phyloP scores from a whole-genome alignment of 1,284 basidiomycete genomes.

The Cystobasidiaceae sp. region DNA sequence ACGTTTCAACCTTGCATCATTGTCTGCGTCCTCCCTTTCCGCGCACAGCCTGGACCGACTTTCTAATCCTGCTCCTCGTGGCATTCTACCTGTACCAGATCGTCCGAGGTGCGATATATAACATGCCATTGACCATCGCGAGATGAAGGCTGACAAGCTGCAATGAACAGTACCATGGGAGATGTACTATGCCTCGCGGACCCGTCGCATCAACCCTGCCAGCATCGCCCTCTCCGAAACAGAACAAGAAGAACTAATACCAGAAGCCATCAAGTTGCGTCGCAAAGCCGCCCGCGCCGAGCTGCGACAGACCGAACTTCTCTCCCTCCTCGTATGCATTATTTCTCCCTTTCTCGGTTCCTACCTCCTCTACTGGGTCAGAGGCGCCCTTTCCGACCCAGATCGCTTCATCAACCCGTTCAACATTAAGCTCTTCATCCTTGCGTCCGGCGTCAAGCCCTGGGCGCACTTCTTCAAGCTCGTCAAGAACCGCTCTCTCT shows the following conservation, averaged over 20 bases:
- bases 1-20: background rate
- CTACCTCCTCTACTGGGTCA: conserved; percentile 44
- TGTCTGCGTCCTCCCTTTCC: no score
- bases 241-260: conserved; percentile 22
- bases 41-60: conserved; percentile 46
- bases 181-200: conserved; percentile 43
- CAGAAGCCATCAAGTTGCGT: conserved; percentile 18
- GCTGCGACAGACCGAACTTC: conserved; percentile 44
- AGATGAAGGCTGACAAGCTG: no score
- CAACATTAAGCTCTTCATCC: conserved; percentile 46
- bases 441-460: conserved; percentile 47
- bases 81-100: conserved; percentile 45
- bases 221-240: conserved; percentile 20
- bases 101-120: conserved; percentile 35
- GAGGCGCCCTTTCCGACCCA: conserved; percentile 44
- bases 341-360: conserved; percentile 45
- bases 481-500: conserved; percentile 39
- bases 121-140: no score
- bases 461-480: conserved; percentile 39
- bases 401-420: conserved; percentile 43
- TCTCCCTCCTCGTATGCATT: conserved; percentile 43
- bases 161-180: conserved; percentile 42
- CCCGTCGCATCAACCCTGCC: conserved; percentile 39
- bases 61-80: conserved; percentile 46
- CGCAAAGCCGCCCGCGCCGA: conserved; percentile 40